Evolutionary conservation across 345 rosid genomes (phyloP).

Genomic region (Erodium maritimum): DNA sequence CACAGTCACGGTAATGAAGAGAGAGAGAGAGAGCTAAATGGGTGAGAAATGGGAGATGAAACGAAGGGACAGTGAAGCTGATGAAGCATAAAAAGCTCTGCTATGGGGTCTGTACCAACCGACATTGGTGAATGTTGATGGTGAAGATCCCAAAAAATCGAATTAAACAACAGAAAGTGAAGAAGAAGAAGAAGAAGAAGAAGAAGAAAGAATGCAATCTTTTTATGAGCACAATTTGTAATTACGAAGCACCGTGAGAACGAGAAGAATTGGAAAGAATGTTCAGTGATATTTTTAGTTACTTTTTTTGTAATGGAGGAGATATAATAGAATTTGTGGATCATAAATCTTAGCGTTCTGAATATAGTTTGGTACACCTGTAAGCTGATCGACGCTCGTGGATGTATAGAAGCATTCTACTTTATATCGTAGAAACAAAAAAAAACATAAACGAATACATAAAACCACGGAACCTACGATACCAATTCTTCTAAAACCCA

Average conservation of each 20-base stretch:
- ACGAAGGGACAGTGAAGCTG: conserved; percentile 16
- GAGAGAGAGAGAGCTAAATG: neutral
- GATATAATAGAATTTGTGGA: no score
- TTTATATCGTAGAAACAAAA: no score
- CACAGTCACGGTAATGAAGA: no score
- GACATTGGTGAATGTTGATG: conserved; percentile 27
- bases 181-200: conserved; percentile 2
- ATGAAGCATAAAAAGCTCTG: conserved; percentile 3
- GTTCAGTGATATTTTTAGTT: neutral
- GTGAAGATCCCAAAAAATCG: neutral
- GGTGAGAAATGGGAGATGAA: conserved; percentile 12
- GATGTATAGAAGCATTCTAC: no score
- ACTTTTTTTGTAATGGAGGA: no score
- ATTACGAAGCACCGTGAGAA: neutral
- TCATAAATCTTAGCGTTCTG: no score
- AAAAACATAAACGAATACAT: no score
- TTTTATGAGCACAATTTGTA: neutral
- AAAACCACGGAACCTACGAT: no score
- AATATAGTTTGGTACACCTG: no score
- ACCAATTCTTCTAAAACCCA: no score
- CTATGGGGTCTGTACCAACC: conserved; percentile 14
- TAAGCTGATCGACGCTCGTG: no score
- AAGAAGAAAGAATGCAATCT: neutral
- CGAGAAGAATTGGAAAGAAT: neutral
- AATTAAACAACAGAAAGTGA: neutral